phyloP scores from a whole-genome alignment of 2,329 filamentous ascomycete species.

The Pseudopithomyces maydicus region DNA sequence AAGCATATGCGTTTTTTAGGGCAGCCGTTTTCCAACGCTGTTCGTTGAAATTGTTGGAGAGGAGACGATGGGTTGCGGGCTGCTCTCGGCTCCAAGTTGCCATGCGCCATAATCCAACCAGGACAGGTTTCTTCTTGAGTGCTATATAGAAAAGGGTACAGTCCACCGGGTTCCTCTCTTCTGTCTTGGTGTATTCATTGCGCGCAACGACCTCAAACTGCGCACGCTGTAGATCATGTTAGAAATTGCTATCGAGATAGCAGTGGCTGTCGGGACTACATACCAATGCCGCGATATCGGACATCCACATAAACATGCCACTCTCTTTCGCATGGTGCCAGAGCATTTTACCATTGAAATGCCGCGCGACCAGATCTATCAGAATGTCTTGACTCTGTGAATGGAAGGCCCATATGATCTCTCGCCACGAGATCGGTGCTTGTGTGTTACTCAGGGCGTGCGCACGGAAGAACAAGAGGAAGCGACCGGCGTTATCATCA shows the following conservation, averaged over 20 bases:
- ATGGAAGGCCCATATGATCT: constrained; percentile 86
- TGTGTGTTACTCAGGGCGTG: constrained; percentile 70
- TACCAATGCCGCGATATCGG: constrained; percentile 76
- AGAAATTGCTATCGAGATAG: constrained; percentile 6
- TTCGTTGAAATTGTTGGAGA: constrained; percentile 90
- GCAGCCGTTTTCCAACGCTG: constrained; percentile 86
- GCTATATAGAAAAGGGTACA: constrained; percentile 93
- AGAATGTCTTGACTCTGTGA: constrained; percentile 88
- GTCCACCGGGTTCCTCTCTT: constrained; percentile 86
- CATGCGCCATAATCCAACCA: constrained; percentile 94
- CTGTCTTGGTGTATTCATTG: constrained; percentile 88
- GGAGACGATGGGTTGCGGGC: constrained; percentile 73
- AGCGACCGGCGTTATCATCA: constrained; percentile 87
- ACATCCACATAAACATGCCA: constrained; percentile 94
- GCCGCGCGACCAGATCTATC: constrained; percentile 77
- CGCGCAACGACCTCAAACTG: constrained; percentile 92
- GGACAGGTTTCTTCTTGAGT: constrained; percentile 84
- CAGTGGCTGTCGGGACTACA: constrained; percentile 40
- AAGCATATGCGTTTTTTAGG: constrained; percentile 92
- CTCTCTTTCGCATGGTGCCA: constrained; percentile 88
- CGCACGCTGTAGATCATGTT: constrained; percentile 57
- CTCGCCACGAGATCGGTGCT: constrained; percentile 70
- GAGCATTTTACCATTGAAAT: constrained; percentile 77
- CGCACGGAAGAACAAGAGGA: constrained; percentile 85
- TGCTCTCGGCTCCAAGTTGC: constrained; percentile 90